These are phyloP conservation scores for Colletotrichum horii DNA, from an alignment of 2,329 filamentous ascomycete genomes.

Conservation along the genomic window DNA sequence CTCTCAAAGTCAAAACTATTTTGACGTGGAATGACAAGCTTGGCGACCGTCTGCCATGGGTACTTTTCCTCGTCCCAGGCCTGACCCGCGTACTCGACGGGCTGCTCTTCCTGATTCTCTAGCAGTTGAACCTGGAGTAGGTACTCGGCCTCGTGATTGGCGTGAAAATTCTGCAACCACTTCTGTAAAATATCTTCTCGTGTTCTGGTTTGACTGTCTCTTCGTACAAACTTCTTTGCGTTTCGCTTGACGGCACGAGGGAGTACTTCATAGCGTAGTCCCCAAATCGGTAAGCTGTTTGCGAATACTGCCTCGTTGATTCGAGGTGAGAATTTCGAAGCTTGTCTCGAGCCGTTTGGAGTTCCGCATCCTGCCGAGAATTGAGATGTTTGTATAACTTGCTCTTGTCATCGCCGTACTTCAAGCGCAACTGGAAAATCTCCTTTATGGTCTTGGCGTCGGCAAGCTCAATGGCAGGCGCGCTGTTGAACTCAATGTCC, in stretches of 20 bases:
- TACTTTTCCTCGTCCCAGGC: background rate
- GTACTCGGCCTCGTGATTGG: background rate
- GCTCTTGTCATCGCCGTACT: background rate
- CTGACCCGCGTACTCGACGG: background rate
- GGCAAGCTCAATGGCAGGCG: background rate
- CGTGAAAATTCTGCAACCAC: background rate
- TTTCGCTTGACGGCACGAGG: background rate
- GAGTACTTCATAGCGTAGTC: background rate
- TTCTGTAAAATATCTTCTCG: background rate
- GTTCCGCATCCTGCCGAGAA: background rate
- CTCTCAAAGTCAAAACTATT: conserved; percentile 43
- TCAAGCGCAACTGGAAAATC: background rate
- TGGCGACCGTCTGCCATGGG: background rate
- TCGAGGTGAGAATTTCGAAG: conserved; percentile 44
- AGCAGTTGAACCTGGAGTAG: background rate
- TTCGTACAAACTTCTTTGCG: background rate
- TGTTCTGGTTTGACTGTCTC: background rate
- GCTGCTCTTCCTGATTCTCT: background rate
- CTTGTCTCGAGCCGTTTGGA: conserved; percentile 43
- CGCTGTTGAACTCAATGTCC: background rate
- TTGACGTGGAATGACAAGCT: background rate
- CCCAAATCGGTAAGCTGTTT: background rate
- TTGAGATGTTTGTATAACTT: background rate
- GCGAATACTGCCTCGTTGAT: background rate
- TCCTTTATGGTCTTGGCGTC: background rate